Evolutionary conservation across 805 yeast species (phyloP), one percentile per base, ranked within the genome.

Genomic region (Nakazawaea anatomiae): DNA sequence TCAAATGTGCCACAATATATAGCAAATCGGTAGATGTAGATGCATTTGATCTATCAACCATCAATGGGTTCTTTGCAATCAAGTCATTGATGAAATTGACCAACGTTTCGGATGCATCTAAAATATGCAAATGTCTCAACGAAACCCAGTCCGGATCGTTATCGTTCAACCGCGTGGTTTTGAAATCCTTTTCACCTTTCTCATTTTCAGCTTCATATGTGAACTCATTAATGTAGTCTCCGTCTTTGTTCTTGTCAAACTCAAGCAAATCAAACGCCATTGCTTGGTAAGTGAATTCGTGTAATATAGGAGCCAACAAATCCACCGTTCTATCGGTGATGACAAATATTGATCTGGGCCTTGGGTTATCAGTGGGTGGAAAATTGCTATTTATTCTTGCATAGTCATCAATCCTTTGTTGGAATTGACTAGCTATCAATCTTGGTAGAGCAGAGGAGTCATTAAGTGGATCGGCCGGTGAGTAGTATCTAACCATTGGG

Each of bases 251-350:
- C 14, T 42, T 39, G 12, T 56, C 57, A 31, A 72, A 71, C 32
- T 69, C 70, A 1, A 76, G 75, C 30, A 85, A 67, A 65, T 92
- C 99, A 70, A 85, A 85, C 18, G 91, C 86, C 87, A 91, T 83
- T 4, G 97, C 91, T 67, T 92, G 96, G 66, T 91, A 94, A 28
- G 85, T 80, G 66, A 91, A 89, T 63, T 89, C 96, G 65, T 94
- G 98, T 50, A 91, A 67, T 44, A 94, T 64, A 0, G 97, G 96
- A 6, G 94, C 87, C 59, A 80, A 79, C 46, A 86, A 71, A 64
- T 95, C 99, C 63, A 90, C 63, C 1, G 96, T 76, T 55, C 99
- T 75, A 66, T 94, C 99, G 2, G 87, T 73, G 18, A 94, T 80
- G 35, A 94, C 66, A 56, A 92, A 74, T 0, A 87, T 74, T 0